Evolutionary conservation across 2,329 filamentous ascomycete genomes (phyloP).

Genomic region (Aureobasidium melanogenum): DNA sequence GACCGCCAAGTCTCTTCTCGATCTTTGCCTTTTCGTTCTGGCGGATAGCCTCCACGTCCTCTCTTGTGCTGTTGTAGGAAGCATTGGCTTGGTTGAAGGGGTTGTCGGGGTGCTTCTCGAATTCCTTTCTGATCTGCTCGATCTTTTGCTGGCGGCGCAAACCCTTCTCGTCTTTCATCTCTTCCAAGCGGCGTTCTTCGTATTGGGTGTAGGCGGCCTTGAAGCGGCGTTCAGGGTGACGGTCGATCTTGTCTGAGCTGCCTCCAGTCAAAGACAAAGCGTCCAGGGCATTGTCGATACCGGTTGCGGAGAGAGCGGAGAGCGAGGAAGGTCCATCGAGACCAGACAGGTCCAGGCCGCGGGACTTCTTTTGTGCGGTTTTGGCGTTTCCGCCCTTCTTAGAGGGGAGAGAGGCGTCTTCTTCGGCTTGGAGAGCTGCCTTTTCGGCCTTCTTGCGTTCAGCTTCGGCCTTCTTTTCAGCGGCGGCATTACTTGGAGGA

Average conservation of each 20-base stretch:
- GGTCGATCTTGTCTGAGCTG: slow-evolving; percentile 61
- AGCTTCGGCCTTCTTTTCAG: slow-evolving; percentile 71
- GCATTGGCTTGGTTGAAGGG: slow-evolving; percentile 76
- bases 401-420: slow-evolving; percentile 60
- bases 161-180: slow-evolving; percentile 80
- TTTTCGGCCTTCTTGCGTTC: slow-evolving; percentile 88
- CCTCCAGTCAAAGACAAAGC: slow-evolving; percentile 62
- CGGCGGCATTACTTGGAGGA: slow-evolving; percentile 65
- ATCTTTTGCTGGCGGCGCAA: slow-evolving; percentile 76
- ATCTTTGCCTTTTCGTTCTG: slow-evolving; percentile 62
- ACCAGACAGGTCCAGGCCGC: slow-evolving; percentile 65
- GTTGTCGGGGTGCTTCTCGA: slow-evolving; percentile 89
- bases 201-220: slow-evolving; percentile 77
- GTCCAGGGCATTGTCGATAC: slow-evolving; percentile 90
- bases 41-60: slow-evolving; percentile 61
- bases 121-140: slow-evolving; percentile 80
- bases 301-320: slow-evolving; percentile 64
- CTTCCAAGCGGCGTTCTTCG: slow-evolving; percentile 69
- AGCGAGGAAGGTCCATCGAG: slow-evolving; percentile 53
- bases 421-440: slow-evolving; percentile 71
- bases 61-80: slow-evolving; percentile 66
- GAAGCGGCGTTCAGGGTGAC: slow-evolving; percentile 79
- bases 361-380: slow-evolving; percentile 49
- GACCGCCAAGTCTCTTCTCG: slow-evolving; percentile 55
- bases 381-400: slow-evolving; percentile 60